Conservation (phyloP, 768 basidiomycete genomes). For the Lentinula raphanica region DNA sequence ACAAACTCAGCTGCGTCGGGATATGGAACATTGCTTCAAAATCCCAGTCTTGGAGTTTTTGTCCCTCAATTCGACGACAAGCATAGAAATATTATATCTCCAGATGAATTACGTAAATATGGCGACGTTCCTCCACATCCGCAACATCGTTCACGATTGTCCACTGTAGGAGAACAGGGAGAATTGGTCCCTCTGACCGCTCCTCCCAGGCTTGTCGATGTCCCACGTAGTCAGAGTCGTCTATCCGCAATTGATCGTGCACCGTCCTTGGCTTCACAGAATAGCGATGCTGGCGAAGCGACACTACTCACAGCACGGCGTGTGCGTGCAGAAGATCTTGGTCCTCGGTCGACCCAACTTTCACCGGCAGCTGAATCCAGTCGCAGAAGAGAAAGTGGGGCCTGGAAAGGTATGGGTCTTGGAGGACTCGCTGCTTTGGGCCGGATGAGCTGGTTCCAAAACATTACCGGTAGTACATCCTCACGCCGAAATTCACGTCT, state of each 20-base stretch:
- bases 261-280: constrained; percentile 3
- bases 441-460: constrained; percentile 59
- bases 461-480: constrained; percentile 21
- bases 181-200: constrained; percentile 26
- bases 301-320: constrained; percentile 50
- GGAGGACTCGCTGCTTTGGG: constrained; percentile 43
- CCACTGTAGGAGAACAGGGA: constrained; percentile 3
- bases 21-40: constrained; percentile 38
- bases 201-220: constrained; percentile 31
- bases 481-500: constrained; percentile 11
- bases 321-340: constrained; percentile 36
- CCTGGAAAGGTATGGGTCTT: constrained; percentile 39
- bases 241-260: background rate
- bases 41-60: constrained; percentile 33
- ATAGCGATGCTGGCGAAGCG: constrained; percentile 19
- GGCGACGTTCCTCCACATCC: constrained; percentile 31
- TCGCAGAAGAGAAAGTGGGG: constrained; percentile 26
- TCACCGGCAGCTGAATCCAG: constrained; percentile 14
- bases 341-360: constrained; percentile 23
- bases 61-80: constrained; percentile 28
- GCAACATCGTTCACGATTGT: constrained; percentile 17
- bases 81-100: constrained; percentile 28
- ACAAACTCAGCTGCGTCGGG: constrained; percentile 39
- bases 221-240: constrained; percentile 20
- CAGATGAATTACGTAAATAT: constrained; percentile 31